Conservation (phyloP, 306 rosid genomes). For the Malus asiatica region DNA sequence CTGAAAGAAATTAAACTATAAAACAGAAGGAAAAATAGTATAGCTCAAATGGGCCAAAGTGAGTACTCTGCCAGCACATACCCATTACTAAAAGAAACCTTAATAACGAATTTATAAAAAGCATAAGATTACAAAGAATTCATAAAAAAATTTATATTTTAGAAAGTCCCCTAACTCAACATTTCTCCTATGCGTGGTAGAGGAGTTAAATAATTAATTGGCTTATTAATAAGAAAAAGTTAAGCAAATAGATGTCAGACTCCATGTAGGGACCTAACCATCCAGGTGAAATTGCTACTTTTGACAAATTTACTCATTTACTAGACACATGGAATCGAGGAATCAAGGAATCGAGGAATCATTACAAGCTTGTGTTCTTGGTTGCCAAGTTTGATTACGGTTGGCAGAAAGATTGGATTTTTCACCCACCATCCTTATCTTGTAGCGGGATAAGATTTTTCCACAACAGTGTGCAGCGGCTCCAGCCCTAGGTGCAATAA, state of each 20-base stretch:
- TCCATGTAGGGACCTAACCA: not conserved
- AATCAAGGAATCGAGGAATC: not conserved
- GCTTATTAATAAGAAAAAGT: not conserved
- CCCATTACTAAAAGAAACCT: too few species aligned
- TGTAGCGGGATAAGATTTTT: not conserved
- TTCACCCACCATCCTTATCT: not conserved
- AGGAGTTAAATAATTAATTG: not conserved
- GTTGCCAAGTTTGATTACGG: not conserved
- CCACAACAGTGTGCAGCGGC: not conserved
- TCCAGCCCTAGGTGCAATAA: too few species aligned
- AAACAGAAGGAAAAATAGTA: too few species aligned
- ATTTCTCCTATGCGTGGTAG: too few species aligned
- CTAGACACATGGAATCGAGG: not conserved
- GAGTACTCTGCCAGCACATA: too few species aligned
- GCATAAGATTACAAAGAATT: fast-evolving
- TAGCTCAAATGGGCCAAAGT: too few species aligned
- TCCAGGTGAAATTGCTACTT: not conserved
- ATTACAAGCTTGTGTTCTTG: not conserved
- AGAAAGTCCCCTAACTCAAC: too few species aligned
- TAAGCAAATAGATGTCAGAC: not conserved
- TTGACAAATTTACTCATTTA: too few species aligned
- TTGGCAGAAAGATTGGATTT: too few species aligned
- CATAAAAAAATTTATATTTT: fast-evolving
- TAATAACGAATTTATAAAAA: too few species aligned
- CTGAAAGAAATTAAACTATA: too few species aligned